Percentiles rank a stretch among this genome's conserved stretches.
Evolutionary conservation across 306 rosid genomes (phyloP).

Genomic region (Quercus alba): DNA sequence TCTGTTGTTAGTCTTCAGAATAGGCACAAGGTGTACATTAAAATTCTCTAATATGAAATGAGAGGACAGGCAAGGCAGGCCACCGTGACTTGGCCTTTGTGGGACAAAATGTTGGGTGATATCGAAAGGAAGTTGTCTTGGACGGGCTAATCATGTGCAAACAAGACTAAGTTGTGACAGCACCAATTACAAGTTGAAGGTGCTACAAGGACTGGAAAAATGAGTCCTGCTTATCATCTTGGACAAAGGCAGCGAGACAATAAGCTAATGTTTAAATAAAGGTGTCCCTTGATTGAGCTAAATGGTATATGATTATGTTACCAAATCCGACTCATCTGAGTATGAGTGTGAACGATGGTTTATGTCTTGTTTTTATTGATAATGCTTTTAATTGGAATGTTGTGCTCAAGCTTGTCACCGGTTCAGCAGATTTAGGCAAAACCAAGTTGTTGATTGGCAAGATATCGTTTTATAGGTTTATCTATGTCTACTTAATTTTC

Average conservation of each 20-base stretch:
- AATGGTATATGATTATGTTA: not conserved
- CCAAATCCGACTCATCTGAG: not conserved
- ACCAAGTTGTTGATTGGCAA: not conserved
- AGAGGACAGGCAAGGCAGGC: not conserved
- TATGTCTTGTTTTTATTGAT: not conserved
- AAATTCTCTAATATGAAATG: not conserved
- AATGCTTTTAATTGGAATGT: not conserved
- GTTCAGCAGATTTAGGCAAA: not conserved
- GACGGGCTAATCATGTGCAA: constrained; percentile 30
- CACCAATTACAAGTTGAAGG: not conserved
- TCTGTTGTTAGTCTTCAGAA: not conserved
- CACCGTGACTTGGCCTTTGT: not conserved
- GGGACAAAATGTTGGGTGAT: too few relatives aligned
- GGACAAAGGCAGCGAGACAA: not conserved
- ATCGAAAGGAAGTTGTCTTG: too few relatives aligned
- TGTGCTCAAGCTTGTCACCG: not conserved
- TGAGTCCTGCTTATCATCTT: not conserved
- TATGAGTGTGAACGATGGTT: not conserved
- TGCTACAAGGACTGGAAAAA: too few relatives aligned
- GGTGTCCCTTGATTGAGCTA: not conserved
- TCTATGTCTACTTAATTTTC: not conserved
- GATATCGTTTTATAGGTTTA: not conserved
- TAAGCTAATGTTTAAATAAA: not conserved
- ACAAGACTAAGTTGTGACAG: not conserved
- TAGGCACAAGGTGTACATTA: not conserved